Evolutionary conservation across 2,329 filamentous ascomycete genomes (phyloP).

Genomic region (Zasmidium angulare): DNA sequence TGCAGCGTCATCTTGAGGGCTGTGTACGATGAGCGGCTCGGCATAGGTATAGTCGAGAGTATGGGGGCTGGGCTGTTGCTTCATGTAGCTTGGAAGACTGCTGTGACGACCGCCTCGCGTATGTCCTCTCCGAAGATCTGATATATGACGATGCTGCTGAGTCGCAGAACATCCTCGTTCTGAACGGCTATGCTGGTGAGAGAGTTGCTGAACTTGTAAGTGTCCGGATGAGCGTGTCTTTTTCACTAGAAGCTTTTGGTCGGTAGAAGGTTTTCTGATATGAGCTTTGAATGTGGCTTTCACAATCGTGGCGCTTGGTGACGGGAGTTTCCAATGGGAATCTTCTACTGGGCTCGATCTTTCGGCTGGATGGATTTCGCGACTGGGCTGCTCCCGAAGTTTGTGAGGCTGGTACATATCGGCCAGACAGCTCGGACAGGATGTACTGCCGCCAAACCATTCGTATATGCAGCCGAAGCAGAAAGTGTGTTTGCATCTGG

Average conservation of each 20-base stretch:
- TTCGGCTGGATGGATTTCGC: background rate
- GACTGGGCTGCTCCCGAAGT: background rate
- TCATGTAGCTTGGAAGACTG: background rate
- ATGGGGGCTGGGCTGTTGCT: no score
- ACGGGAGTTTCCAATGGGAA: no score
- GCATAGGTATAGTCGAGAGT: no score
- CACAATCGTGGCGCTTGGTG: no score
- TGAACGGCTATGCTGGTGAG: background rate
- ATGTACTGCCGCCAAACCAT: constrained; percentile 10
- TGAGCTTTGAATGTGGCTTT: no score
- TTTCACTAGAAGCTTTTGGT: background rate
- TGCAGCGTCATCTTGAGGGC: background rate
- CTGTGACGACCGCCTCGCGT: background rate
- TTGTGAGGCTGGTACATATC: constrained; percentile 4
- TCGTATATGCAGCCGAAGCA: constrained; percentile 15
- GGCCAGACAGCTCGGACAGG: constrained; percentile 11
- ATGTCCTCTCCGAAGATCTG: background rate
- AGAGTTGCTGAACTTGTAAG: background rate
- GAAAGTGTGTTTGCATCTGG: constrained; percentile 16
- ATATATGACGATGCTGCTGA: background rate
- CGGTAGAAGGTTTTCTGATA: no score
- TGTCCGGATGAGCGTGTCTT: background rate
- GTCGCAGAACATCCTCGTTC: background rate
- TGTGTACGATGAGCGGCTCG: background rate
- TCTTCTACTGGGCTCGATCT: background rate